These are phyloP conservation scores for Leccinum pellstonianum DNA, from an alignment of 768 basidiomycete species.

Conservation along the genomic window DNA sequence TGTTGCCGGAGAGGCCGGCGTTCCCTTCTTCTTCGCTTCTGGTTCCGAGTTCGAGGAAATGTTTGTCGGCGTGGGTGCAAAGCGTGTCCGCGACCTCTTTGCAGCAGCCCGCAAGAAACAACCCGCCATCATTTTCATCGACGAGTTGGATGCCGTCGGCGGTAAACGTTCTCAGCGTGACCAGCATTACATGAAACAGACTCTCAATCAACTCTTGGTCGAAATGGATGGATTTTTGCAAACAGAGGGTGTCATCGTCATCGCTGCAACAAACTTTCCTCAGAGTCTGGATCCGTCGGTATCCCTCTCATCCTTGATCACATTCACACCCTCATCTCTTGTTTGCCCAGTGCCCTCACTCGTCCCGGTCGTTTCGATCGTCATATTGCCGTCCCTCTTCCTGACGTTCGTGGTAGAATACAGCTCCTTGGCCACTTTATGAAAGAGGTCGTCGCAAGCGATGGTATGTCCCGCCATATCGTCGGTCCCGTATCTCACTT, in stretches of 20 bases:
- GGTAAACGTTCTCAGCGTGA: constrained; percentile 82
- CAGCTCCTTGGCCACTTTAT: constrained; percentile 93
- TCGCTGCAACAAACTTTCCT: constrained; percentile 98
- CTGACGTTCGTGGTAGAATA: constrained; percentile 92
- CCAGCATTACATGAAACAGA: constrained; percentile 90
- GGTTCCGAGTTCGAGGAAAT: constrained; percentile 99
- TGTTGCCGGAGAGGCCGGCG: constrained; percentile 96
- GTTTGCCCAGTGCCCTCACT: constrained; percentile 70
- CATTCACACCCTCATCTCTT: constrained; percentile 12
- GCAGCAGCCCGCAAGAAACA: constrained; percentile 91
- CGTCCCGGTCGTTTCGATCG: constrained; percentile 97
- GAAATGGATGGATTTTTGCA: constrained; percentile 98
- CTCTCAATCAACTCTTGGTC: constrained; percentile 92
- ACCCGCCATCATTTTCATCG: constrained; percentile 98
- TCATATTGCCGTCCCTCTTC: constrained; percentile 87
- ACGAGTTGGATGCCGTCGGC: constrained; percentile 93
- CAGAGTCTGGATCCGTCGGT: constrained; percentile 86
- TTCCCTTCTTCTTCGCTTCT: constrained; percentile 95
- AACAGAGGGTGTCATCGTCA: constrained; percentile 90
- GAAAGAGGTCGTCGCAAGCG: constrained; percentile 65
- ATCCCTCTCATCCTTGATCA: constrained; percentile 2
- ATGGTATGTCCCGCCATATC: constrained; percentile 40
- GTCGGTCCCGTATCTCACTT: background rate
- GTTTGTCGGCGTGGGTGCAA: constrained; percentile 94
- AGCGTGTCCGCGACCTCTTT: constrained; percentile 93